Evolutionary conservation across 148 eudicot species (phyloP).

Genomic region (Persicaria maculosa): DNA sequence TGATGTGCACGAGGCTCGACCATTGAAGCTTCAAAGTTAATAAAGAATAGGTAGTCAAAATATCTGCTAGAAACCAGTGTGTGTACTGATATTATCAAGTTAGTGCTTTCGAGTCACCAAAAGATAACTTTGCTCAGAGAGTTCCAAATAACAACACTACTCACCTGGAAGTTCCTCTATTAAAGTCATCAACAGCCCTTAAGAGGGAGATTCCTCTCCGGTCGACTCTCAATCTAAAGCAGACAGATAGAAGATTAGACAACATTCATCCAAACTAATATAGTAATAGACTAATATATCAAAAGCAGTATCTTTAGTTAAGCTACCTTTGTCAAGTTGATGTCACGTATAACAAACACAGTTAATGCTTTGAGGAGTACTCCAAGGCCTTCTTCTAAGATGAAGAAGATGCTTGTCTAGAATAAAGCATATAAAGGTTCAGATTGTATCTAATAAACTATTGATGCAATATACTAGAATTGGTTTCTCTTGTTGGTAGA

Average conservation of each 20-base stretch:
- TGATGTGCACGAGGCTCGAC: conserved; percentile 93
- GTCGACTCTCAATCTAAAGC: conserved; percentile 90
- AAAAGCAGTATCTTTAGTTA: background rate
- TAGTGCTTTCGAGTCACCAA: no score
- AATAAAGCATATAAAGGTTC: conserved; percentile 3
- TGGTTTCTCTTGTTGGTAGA: background rate
- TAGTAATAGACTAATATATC: background rate
- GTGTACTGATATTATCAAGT: no score
- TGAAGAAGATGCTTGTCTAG: conserved; percentile 90
- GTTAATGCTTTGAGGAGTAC: conserved; percentile 85
- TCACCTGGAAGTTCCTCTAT: conserved; percentile 85
- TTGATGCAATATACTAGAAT: background rate
- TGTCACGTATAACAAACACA: conserved; percentile 74
- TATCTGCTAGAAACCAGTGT: conserved; percentile 36
- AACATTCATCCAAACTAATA: background rate
- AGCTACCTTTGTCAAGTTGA: conserved; percentile 76
- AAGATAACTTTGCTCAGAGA: background rate
- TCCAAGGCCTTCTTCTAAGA: conserved; percentile 88
- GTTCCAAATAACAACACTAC: conserved; percentile 19
- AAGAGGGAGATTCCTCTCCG: conserved; percentile 75
- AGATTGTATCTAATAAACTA: background rate
- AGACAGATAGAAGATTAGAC: background rate
- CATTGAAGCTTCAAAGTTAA: conserved; percentile 99
- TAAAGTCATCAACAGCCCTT: conserved; percentile 80
- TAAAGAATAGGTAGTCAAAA: conserved; percentile 67